These are phyloP conservation scores for Thuidium tamariscinum DNA, from an alignment of 225 moss, liverwort and hornwort species.

Conservation along the genomic window DNA sequence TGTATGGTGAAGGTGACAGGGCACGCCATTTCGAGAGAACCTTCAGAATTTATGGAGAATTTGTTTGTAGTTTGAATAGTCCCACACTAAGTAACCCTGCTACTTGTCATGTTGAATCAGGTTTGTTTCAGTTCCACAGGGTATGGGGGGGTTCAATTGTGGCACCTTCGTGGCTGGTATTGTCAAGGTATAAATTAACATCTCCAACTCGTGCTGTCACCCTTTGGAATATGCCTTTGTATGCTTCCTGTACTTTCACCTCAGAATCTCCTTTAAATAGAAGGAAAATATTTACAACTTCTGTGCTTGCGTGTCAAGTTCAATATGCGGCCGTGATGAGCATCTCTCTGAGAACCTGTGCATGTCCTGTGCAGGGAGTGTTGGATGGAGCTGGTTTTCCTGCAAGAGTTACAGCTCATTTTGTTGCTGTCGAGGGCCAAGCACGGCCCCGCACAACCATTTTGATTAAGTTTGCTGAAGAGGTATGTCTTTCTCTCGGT, in stretches of 20 bases:
- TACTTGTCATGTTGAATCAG: conserved; percentile 15
- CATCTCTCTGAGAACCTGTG: not conserved
- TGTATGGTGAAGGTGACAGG: not conserved
- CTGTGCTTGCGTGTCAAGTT: not conserved
- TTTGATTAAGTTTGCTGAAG: conserved; percentile 80
- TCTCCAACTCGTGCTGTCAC: not conserved
- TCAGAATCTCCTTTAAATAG: not conserved
- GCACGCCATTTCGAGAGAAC: not conserved
- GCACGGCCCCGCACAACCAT: conserved; percentile 78
- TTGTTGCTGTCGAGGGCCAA: conserved; percentile 83
- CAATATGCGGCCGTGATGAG: not conserved
- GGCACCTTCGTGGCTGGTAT: conserved; percentile 83
- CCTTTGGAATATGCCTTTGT: not conserved
- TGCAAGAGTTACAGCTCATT: conserved; percentile 88
- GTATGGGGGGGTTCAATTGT: conserved; percentile 92
- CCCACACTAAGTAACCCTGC: not conserved
- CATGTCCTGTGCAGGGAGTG: conserved; percentile 48
- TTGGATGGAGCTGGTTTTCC: conserved; percentile 87
- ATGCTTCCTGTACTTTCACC: not conserved
- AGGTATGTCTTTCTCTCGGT: conserved; percentile 20
- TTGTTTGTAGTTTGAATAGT: not conserved
- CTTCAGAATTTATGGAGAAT: not conserved
- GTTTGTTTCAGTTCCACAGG: conserved; percentile 81
- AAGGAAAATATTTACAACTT: not conserved
- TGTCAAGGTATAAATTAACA: conserved; percentile 60